Evolutionary conservation across 495 filamentous ascomycete species (phyloP).

Genomic region (Aspergillus egyptiacus): DNA sequence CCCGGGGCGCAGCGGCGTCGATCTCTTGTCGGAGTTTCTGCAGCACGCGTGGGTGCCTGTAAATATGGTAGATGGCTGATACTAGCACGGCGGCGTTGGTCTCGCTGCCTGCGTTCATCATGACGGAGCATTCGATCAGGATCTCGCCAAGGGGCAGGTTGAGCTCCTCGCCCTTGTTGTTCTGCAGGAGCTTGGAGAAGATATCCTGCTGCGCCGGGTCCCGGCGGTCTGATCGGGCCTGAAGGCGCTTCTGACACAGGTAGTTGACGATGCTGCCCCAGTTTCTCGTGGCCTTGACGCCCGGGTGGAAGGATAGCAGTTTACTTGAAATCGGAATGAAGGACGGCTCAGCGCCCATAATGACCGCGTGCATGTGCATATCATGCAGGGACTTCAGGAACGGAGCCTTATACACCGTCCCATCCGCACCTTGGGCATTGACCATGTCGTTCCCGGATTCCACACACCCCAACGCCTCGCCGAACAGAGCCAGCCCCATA

Average conservation of each 20-base stretch:
- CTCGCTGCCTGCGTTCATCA: conserved; percentile 3
- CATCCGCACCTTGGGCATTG: not conserved
- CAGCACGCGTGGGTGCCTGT: not conserved
- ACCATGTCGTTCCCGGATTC: not conserved
- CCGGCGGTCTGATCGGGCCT: not conserved
- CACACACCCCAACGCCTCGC: not conserved
- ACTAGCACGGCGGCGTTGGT: not conserved
- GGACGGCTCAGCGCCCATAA: not conserved
- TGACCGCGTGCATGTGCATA: not conserved
- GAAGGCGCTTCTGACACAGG: not conserved
- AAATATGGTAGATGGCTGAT: not conserved
- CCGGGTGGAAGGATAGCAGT: not conserved
- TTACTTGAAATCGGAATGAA: not conserved
- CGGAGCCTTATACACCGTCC: not conserved
- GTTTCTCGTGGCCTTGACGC: not conserved
- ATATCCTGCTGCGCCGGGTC: not conserved
- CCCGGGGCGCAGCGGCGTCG: not conserved
- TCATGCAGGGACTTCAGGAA: not conserved
- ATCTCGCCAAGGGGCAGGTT: not conserved
- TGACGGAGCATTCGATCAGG: not conserved
- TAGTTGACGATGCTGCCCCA: not conserved
- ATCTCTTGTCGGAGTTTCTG: not conserved
- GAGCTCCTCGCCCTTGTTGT: not conserved
- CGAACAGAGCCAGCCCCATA: not conserved
- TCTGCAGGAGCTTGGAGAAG: not conserved